Base-by-base conservation (phyloP, 1,284 basidiomycete genomes). In the Cystobasidium slooffiae region DNA sequence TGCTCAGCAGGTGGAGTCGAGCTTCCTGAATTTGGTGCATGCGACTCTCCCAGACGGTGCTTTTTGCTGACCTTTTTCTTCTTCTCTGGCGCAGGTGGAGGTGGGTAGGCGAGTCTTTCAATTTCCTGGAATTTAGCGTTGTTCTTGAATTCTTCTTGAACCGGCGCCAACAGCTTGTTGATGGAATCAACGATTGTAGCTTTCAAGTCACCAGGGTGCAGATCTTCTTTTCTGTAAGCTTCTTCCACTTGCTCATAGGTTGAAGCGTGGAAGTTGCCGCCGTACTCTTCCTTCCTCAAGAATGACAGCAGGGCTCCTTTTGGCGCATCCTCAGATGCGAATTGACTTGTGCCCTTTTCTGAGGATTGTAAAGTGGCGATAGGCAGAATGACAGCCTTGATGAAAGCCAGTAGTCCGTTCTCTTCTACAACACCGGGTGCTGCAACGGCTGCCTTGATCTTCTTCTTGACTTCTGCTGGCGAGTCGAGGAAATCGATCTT, bases 401-500 rank as follows among this genome's bases (percentile, higher is more conserved):
- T 87, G 85, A 99, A 99, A 1, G 93, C 87, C 6, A 99, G 87
- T 0, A 99, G 86, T 47, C 96, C 96, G 82, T 99, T 99, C 43
- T 91, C 92, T 64, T 89, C 87, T 46, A 90, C 85, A 80, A 92
- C 94, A n/a, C 95, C 95, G 77, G 95, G 93, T 77, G 94, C 92
- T 82, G 96, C 99, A 80, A 97, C 92, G 0, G 97, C 96, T 52
- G 86, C 86, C 83, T 93, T 94, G 83, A 99, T 90, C 85, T 98
- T 99, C 83, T 89, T 89, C 80, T 90, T 89, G 67, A 98, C 87
- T 43, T 87, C 87, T 55, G 92, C 90, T 0, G 95, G 89, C 16
- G 89, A 82, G 84, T 99, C 96, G 77, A 99, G 89, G 84, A 99
- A 95, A 84, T 99, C 96, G 82, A 99, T 97, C 84, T 99, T 99